Conservation (phyloP, 495 filamentous ascomycete species). For the Neurospora sp. region DNA sequence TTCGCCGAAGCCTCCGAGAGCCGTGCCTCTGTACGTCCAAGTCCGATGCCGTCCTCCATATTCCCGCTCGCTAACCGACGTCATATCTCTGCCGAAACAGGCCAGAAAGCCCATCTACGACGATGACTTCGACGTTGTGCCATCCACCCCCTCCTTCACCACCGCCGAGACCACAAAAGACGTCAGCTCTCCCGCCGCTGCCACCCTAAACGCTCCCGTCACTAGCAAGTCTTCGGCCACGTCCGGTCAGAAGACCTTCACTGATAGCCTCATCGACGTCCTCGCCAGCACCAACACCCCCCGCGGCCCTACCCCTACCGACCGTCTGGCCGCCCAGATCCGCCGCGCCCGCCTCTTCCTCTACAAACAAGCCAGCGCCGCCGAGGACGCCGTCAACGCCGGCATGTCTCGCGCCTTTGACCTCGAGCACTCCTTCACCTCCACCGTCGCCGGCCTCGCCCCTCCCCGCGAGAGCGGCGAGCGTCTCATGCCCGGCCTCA, state of each 20-base stretch:
- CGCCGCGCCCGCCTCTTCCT: constrained; percentile 69
- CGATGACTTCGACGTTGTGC: constrained; percentile 50
- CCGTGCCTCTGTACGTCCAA: constrained; percentile 22
- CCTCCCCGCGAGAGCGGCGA: constrained; percentile 75
- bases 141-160: constrained; percentile 15
- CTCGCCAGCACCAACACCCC: constrained; percentile 15
- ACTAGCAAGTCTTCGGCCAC: background rate
- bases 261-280: background rate
- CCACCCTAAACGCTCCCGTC: constrained; percentile 5
- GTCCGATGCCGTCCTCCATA: background rate
- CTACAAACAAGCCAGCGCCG: constrained; percentile 56
- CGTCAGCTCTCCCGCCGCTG: constrained; percentile 13
- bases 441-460: constrained; percentile 76
- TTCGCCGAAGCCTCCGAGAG: constrained; percentile 35
- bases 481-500: constrained; percentile 68
- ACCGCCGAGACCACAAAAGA: constrained; percentile 23
- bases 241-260: constrained; percentile 9
- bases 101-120: constrained; percentile 85
- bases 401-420: constrained; percentile 63
- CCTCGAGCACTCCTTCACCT: constrained; percentile 75
- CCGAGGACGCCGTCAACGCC: constrained; percentile 69
- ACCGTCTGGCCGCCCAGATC: constrained; percentile 80
- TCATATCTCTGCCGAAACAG: constrained; percentile 11
- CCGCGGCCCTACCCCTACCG: constrained; percentile 70
- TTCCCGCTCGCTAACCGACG: constrained; percentile 2